Evolutionary conservation across 2,329 filamentous ascomycete species (phyloP), one percentile per base, ranked within the genome.

Genomic region (Coniella vitis): DNA sequence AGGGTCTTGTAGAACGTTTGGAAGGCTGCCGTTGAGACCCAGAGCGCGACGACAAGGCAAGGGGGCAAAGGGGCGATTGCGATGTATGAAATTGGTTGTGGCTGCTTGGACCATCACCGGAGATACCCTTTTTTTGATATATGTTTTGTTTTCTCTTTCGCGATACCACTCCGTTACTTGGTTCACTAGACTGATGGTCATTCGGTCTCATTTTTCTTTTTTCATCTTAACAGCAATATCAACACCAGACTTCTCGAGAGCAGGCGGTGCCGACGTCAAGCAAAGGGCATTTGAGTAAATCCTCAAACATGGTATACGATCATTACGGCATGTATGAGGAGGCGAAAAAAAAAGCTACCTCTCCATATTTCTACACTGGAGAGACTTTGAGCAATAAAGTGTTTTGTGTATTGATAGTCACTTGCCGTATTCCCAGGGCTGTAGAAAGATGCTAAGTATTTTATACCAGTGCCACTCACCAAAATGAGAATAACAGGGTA

Each of bases 1-100:
- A 69, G 54, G 60, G 61, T 12, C 63, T 73, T 36, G 65, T 68
- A 2, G 63, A 65, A 29, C 65, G 68, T 51, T 57, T 73, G 3
- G 63, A 69, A 51, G 57, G 56, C 40, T 46, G 38, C 17, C 34
- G 36, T n/a, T 53, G 19, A 51, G 19, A 17, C 10, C 16, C 16
- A 39, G 14, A 20, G 36, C 17, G 17, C 8, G 44, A 16, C 31
- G 20, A 21, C 21, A 25, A 16, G 19, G n/a, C 20, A 13, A 47
- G 13, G 17, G 16, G 17, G n/a, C 4, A 17, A 31, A 5, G 14
- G 34, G 31, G 8, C 20, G 12, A 17, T 20, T 40, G 34, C 36
- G 25, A n/a, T 29, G 25, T 29, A 5, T 29, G 25, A 10, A n/a
- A 5, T 29, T 29, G 25, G 25, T 29, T 29, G 25, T 29, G 25